Evolutionary conservation across 2,329 filamentous ascomycete species (phyloP).

Genomic region (Mollisia scopiformis): DNA sequence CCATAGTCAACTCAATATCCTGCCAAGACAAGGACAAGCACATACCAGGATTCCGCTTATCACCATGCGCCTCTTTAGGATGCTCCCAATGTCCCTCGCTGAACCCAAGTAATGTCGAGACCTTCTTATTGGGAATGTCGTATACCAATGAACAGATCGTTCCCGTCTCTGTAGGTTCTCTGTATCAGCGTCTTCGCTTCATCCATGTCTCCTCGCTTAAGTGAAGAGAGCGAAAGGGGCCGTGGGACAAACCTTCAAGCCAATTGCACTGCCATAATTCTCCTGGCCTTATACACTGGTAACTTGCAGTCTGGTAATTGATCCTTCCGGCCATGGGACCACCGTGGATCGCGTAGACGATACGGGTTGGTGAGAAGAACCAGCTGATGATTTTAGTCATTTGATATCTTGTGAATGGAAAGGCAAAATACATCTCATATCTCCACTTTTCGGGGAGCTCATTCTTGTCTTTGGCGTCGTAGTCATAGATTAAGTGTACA

Average conservation of each 20-base stretch:
- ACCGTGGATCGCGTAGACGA: conserved; percentile 62
- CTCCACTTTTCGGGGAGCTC: conserved; percentile 61
- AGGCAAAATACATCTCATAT: conserved; percentile 52
- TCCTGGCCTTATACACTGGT: conserved; percentile 59
- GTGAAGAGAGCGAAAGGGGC: not conserved
- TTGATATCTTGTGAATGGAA: not conserved
- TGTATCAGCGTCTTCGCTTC: not conserved
- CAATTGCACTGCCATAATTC: conserved; percentile 64
- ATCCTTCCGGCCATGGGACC: conserved; percentile 59
- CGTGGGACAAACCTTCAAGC: conserved; percentile 45
- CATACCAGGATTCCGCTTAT: conserved; percentile 51
- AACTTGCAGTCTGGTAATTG: conserved; percentile 57
- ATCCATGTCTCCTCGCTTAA: not conserved
- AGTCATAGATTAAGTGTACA: conserved; percentile 60
- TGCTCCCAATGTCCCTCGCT: conserved; percentile 60
- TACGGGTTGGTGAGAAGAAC: conserved; percentile 57
- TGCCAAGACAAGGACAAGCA: not conserved
- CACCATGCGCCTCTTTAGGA: conserved; percentile 52
- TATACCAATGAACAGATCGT: conserved; percentile 59
- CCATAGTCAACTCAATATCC: not conserved
- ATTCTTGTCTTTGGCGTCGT: conserved; percentile 48
- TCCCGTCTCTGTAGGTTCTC: conserved; percentile 49
- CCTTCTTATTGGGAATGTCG: conserved; percentile 51
- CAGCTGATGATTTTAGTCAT: conserved; percentile 30
- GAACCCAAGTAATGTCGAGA: conserved; percentile 57